These are phyloP conservation scores for Candida chilensis DNA, from an alignment of 805 yeast species.

Conservation along the genomic window DNA sequence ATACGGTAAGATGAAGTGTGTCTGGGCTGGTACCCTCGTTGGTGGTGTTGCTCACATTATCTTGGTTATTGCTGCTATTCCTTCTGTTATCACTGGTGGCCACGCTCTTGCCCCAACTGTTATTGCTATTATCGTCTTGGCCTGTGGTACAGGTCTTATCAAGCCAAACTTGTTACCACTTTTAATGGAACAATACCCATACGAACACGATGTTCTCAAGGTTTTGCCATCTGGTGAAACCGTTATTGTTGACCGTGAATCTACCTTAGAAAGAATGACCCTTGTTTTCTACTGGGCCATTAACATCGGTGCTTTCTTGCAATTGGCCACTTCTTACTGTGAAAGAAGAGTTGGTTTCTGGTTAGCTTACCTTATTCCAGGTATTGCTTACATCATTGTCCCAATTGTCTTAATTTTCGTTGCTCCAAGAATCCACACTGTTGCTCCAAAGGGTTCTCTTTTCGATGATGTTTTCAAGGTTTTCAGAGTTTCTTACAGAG, in stretches of 20 bases:
- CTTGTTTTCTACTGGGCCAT: constrained; percentile 46
- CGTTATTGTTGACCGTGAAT: constrained; percentile 45
- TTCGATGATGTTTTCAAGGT: constrained; percentile 33
- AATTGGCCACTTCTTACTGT: constrained; percentile 40
- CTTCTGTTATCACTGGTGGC: constrained; percentile 22
- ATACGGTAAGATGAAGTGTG: constrained; percentile 36
- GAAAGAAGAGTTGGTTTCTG: constrained; percentile 46
- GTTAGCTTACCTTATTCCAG: constrained; percentile 46
- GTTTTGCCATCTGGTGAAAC: constrained; percentile 52
- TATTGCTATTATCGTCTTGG: constrained; percentile 27
- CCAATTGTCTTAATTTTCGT: constrained; percentile 35
- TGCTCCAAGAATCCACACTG: constrained; percentile 18
- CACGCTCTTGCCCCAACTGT: constrained; percentile 29
- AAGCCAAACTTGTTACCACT: constrained; percentile 44
- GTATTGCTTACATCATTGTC: constrained; percentile 45
- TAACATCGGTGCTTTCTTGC: constrained; percentile 45
- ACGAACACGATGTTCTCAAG: constrained; percentile 49
- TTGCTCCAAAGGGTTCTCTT: constrained; percentile 35
- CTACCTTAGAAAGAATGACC: constrained; percentile 29
- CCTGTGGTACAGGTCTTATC: constrained; percentile 42
- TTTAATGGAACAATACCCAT: constrained; percentile 42
- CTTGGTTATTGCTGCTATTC: constrained; percentile 40
- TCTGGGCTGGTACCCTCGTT: constrained; percentile 37
- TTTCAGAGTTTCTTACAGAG: constrained; percentile 27
- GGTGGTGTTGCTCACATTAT: constrained; percentile 39